Evolutionary conservation across 768 basidiomycete genomes (phyloP).

Genomic region (Chalciporus piperatus): DNA sequence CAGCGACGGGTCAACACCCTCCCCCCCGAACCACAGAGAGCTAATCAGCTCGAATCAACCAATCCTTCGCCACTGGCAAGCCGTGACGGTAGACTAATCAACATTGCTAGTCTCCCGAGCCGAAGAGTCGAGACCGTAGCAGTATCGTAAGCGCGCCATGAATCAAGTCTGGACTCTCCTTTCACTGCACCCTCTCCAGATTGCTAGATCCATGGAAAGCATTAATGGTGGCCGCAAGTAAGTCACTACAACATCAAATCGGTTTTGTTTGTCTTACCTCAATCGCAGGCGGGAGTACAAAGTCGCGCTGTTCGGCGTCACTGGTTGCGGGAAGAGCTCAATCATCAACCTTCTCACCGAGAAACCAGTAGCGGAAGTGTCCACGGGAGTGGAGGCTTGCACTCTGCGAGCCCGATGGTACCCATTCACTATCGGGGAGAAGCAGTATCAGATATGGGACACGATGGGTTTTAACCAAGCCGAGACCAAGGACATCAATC

Average conservation of each 20-base stretch:
- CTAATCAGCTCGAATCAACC: neutral
- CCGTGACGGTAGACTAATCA: too few species aligned
- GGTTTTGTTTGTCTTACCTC: neutral
- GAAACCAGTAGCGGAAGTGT: conserved; percentile 20
- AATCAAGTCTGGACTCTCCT: too few species aligned
- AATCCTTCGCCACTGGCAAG: too few species aligned
- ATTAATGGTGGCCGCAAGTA: neutral
- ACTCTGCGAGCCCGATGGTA: conserved; percentile 24
- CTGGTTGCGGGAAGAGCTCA: conserved; percentile 19
- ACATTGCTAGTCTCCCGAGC: neutral
- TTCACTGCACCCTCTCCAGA: neutral
- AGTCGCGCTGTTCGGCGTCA: conserved; percentile 15
- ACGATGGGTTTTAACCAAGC: conserved; percentile 23
- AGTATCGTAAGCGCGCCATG: too few species aligned
- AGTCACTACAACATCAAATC: neutral
- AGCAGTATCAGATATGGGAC: conserved; percentile 21
- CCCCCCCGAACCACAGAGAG: neutral
- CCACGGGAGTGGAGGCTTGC: conserved; percentile 24
- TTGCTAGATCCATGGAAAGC: neutral
- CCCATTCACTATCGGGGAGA: neutral
- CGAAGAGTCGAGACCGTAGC: neutral
- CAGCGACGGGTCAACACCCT: neutral
- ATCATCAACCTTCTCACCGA: conserved; percentile 20
- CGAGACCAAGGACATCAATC: neutral
- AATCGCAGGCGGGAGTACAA: neutral